Evolutionary conservation across 1,139 yeast genomes (phyloP), one percentile per base, ranked within the genome.

Genomic region (Suhomyces bribrorum): DNA sequence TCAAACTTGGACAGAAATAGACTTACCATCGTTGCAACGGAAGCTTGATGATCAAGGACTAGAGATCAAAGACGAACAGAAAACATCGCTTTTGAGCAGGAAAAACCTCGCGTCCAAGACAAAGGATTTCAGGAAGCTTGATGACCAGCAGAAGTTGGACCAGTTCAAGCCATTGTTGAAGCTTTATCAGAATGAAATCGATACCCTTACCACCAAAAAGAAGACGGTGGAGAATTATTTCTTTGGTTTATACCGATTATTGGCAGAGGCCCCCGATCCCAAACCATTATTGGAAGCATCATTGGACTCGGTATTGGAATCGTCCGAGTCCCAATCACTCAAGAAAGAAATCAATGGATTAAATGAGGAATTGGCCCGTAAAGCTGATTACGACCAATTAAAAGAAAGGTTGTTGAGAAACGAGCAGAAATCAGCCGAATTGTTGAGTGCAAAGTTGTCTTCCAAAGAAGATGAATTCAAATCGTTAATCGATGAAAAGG

Each of bases 241-340:
- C 54, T 78, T 89, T 60, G 81, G 81, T 15, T 69, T 87, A 18
- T 90, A 90, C 64, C 71, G 89, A 42, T 67, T 79, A 17, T 66
- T 92, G 11, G 87, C 89, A 2, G 96, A 90, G 55, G 92, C 95
- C 0, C 97, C 97, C 0, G 97, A 92, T 62, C 97, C 97, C 3
- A 77, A 75, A 44, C 95, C 96, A 3, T 62, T 90, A 32, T 65
- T 90, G 41, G 88, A 86, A 52, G 75, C 79, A 26, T 79, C 94
- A 3, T 61, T 86, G 24, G 87, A 84, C 39, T 77, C 87, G 3
- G 81, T 85, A n/a, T 61, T 74, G 9, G 76, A 77, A 25, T 70
- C 76, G 1, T 69, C 77, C 11, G 89, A 86, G 41, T 64, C 76
- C 3, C 75, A 73, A 2, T 62, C 64, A 9, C 61, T 85, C 36